Percentiles rank a stretch among this genome's conserved stretches.
Conservation (phyloP, 2,329 filamentous ascomycete species). For the Rutstroemia sp. region DNA sequence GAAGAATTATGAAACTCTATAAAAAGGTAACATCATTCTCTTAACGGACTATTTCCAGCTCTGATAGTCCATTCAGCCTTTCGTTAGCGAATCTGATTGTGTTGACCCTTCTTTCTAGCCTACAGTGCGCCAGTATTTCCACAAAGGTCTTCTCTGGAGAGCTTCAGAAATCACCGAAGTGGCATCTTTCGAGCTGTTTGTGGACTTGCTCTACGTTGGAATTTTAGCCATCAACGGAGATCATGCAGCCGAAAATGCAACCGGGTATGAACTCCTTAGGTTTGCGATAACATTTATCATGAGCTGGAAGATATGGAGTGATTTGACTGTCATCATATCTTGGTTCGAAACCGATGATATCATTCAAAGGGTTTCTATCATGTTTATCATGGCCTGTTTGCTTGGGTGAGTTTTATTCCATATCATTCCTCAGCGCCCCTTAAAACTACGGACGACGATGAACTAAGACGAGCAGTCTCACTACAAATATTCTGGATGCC, state of each 20-base stretch:
- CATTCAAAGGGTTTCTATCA: constrained; percentile 47
- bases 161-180: constrained; percentile 51
- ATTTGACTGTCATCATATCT: constrained; percentile 47
- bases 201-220: constrained; percentile 49
- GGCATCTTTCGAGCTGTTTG: constrained; percentile 56
- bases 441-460: background rate
- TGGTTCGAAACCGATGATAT: constrained; percentile 58
- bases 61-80: too few species aligned
- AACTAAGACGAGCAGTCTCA: constrained; percentile 35
- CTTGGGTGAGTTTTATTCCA: constrained; percentile 37
- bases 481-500: constrained; percentile 53
- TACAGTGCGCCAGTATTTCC: constrained; percentile 57
- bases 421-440: background rate
- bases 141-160: constrained; percentile 57
- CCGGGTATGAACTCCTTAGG: constrained; percentile 46
- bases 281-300: constrained; percentile 56
- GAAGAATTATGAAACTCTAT: constrained; percentile 45
- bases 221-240: constrained; percentile 60
- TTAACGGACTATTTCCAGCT: background rate
- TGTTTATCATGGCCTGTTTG: constrained; percentile 54
- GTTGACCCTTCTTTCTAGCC: constrained; percentile 30
- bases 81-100: too few species aligned
- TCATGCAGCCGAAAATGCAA: constrained; percentile 47
- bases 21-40: constrained; percentile 32
- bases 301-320: constrained; percentile 53